Conservation (phyloP, 805 yeast species). For the Metschnikowia peoriensis region DNA sequence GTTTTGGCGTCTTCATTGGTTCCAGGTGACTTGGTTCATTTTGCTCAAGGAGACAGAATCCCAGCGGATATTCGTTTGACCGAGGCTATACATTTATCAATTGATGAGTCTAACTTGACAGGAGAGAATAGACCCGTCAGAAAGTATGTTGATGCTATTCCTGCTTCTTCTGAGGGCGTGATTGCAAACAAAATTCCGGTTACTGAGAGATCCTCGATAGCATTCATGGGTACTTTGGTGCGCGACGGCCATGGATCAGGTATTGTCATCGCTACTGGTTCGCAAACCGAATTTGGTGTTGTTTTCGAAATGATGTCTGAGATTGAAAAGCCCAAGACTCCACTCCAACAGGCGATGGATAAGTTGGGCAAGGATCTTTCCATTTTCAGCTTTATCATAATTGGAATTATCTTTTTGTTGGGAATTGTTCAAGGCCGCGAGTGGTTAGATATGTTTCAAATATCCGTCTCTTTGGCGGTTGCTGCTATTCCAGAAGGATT, state of each 20-base stretch:
- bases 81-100: slow-evolving; percentile 72
- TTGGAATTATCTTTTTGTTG: slow-evolving; percentile 86
- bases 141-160: slow-evolving; percentile 53
- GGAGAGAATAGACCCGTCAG: slow-evolving; percentile 92
- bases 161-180: slow-evolving; percentile 10
- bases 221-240: slow-evolving; percentile 96
- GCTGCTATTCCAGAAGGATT: slow-evolving; percentile 99
- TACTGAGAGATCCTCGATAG: slow-evolving; percentile 72
- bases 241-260: slow-evolving; percentile 96
- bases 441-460: slow-evolving; percentile 98
- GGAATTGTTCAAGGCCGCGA: slow-evolving; percentile 91
- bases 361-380: slow-evolving; percentile 90
- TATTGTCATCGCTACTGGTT: slow-evolving; percentile 86
- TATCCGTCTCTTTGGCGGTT: slow-evolving; percentile 94
- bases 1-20: slow-evolving; percentile 85
- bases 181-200: slow-evolving; percentile 46
- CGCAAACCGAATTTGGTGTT: slow-evolving; percentile 87
- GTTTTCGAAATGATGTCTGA: slow-evolving; percentile 94
- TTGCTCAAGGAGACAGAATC: slow-evolving; percentile 89
- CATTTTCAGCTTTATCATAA: slow-evolving; percentile 76
- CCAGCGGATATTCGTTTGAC: slow-evolving; percentile 92
- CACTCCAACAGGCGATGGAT: slow-evolving; percentile 94
- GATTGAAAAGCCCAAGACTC: slow-evolving; percentile 97
- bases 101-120: slow-evolving; percentile 93
- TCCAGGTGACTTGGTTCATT: slow-evolving; percentile 93